A percentile compares a stretch with the other conserved stretches of the same genome.
These are phyloP conservation scores for Heliamphora pulchella DNA, from an alignment of 179 eudicot genomes.

Conservation along the genomic window DNA sequence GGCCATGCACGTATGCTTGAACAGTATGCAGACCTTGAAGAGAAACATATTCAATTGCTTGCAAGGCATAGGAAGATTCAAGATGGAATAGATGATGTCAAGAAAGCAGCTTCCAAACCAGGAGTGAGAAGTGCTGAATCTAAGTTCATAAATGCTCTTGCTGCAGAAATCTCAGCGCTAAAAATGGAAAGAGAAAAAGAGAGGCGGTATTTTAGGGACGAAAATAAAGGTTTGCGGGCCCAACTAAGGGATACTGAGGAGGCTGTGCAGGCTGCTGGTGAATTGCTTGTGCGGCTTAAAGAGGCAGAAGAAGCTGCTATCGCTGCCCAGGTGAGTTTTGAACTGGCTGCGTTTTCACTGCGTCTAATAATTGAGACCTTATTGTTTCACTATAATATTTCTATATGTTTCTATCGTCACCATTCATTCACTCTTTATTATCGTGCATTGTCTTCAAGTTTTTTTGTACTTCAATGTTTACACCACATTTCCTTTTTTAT, in stretches of 20 bases:
- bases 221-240: conserved; percentile 78
- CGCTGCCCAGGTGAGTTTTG: conserved; percentile 63
- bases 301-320: conserved; percentile 90
- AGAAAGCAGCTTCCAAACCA: conserved; percentile 79
- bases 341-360: neutral
- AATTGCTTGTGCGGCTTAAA: conserved; percentile 82
- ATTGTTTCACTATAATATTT: neutral
- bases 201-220: conserved; percentile 68
- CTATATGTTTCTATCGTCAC: neutral
- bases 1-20: conserved; percentile 99
- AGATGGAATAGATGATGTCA: conserved; percentile 84
- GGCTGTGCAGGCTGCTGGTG: conserved; percentile 99
- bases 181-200: conserved; percentile 86
- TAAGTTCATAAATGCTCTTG: conserved; percentile 80
- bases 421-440: neutral
- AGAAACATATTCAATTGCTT: conserved; percentile 75
- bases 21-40: conserved; percentile 90
- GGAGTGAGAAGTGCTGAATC: conserved; percentile 89
- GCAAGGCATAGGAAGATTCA: conserved; percentile 67
- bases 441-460: neutral
- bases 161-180: conserved; percentile 76
- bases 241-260: conserved; percentile 94
- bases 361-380: neutral
- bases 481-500: neutral
- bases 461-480: neutral